Evolutionary conservation across 768 basidiomycete species (phyloP), one percentile per base, ranked within the genome.

Genomic region (Tylopilus rubrobrunneus): DNA sequence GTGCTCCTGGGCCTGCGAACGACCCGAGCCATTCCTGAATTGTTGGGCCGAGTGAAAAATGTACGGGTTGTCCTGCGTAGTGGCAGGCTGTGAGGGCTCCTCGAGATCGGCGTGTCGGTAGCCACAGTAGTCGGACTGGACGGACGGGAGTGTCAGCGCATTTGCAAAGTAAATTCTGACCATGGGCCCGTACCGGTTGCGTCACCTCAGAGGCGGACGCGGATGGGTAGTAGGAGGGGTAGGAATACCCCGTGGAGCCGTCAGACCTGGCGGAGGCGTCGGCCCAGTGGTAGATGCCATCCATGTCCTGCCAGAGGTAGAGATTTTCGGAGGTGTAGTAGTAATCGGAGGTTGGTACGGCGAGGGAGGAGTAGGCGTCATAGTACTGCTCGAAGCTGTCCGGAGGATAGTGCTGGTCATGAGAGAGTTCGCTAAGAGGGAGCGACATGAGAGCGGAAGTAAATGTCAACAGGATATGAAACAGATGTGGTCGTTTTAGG

Each of bases 1-100:
- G 51, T 70, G 57, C 52, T 70, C 70, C 50, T 70, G 65, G 9
- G 53, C 52, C 8, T 62, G 66, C n/a, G 63, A 49, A 46, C 67
- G 66, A 2, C 34, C 48, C 14, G 57, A 52, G 7, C 49, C 51
- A 48, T 51, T 55, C 45, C 59, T 62, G 45, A 59, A 52, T 28
- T 67, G 66, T 23, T 70, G 66, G 25, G 62, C 59, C 46, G 57
- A 44, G 15, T 63, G 64, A 31, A 52, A 52, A 43, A 59, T 63
- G 45, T 67, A 64, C 4, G 59, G 48, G 44, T 39, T 51, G 1
- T 64, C 60, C n/a, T 69, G 67, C 40, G 36, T 23, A 12, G 46
- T 23, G 4, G 55, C 12, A 9, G 57, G 53, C 2, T 42, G 62
- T 11, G 60, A 45, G 39, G 43, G 33, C 0, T 54, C 56, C 6